Evolutionary conservation across 768 basidiomycete species (phyloP).

Genomic region (Agaricus sinodeliciosus): DNA sequence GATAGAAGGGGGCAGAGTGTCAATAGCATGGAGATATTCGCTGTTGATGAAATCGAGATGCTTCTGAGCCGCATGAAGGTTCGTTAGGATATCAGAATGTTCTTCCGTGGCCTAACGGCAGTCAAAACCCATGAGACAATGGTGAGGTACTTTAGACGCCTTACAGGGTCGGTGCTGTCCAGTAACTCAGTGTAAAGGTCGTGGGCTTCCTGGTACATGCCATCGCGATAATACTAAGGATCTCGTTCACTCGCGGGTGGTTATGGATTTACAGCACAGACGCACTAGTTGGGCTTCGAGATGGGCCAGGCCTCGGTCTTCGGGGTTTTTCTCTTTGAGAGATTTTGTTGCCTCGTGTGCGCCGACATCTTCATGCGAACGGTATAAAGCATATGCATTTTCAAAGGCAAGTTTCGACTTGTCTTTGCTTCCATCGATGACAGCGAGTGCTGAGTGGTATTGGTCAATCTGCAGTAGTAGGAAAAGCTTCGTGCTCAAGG

Average conservation of each 20-base stretch:
- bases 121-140: neutral
- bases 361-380: slow-evolving; percentile 71
- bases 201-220: slow-evolving; percentile 65
- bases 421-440: slow-evolving; percentile 36
- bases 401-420: slow-evolving; percentile 46
- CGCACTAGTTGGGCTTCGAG: slow-evolving; percentile 86
- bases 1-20: slow-evolving; percentile 46
- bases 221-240: slow-evolving; percentile 68
- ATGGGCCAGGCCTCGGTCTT: slow-evolving; percentile 63
- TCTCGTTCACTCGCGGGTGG: neutral
- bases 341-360: slow-evolving; percentile 46
- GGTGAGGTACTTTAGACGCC: slow-evolving; percentile 20
- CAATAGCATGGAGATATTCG: slow-evolving; percentile 60
- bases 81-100: slow-evolving; percentile 80
- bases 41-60: slow-evolving; percentile 82
- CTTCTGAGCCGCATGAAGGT: slow-evolving; percentile 73
- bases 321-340: slow-evolving; percentile 38
- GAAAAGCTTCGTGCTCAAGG: slow-evolving; percentile 80
- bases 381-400: slow-evolving; percentile 77
- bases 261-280: slow-evolving; percentile 10
- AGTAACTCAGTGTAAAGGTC: slow-evolving; percentile 78
- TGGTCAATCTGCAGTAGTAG: slow-evolving; percentile 83
- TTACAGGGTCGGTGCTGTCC: slow-evolving; percentile 69
- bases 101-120: slow-evolving; percentile 69
- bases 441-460: slow-evolving; percentile 59